Base-by-base conservation (phyloP, 306 rosid genomes). In the Castanea mollissima region DNA sequence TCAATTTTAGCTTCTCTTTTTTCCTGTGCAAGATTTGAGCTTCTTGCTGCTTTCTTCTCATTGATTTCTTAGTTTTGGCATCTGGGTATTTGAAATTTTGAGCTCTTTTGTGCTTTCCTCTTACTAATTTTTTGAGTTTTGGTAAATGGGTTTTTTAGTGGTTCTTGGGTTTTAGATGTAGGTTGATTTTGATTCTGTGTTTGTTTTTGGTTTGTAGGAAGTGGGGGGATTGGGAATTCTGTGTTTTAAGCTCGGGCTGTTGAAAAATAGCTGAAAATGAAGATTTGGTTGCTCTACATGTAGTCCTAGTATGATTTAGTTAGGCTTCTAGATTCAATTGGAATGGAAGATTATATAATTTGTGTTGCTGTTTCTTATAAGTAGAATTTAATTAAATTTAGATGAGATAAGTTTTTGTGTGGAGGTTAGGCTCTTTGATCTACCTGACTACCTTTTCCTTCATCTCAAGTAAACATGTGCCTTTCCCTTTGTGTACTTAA, bases 101-200 rank as follows among this genome's bases (percentile, higher is more conserved):
- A 65, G 80, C 59, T 75, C 41, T 55, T 55, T 16, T 51, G 5
- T 71, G 56, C 38, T 71, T 49, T 23, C 56, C 25, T 49, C 67
- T 73, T 15, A 3, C 67, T 73, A 32, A 7, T 41, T 6, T n/a
- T 14, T 9, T 29, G 18, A 12, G 15, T 71, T 62, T 55, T 80
- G 44, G 63, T n/a, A 74, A 81, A 68, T 46, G 81, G 76, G 76
- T 78, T 76, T 78, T 74, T 78, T 41, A 78, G 6, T 63, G 51
- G 31, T 31, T 32, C 29, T 73, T 20, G 75, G 16, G 52, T 13
- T 62, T 59, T 25, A 55, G 27, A 55, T 58, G 31, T 58, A 56
- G 67, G 56, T 25, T 44, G 71, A 74, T 38, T 62, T 38, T 20
- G 75, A 51, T 21, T 5, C 54, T 64, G 71, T 41, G 6, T 12